Evolutionary conservation across 768 basidiomycete species (phyloP), one percentile per base, ranked within the genome.

Genomic region (Fibroporia radiculosa): DNA sequence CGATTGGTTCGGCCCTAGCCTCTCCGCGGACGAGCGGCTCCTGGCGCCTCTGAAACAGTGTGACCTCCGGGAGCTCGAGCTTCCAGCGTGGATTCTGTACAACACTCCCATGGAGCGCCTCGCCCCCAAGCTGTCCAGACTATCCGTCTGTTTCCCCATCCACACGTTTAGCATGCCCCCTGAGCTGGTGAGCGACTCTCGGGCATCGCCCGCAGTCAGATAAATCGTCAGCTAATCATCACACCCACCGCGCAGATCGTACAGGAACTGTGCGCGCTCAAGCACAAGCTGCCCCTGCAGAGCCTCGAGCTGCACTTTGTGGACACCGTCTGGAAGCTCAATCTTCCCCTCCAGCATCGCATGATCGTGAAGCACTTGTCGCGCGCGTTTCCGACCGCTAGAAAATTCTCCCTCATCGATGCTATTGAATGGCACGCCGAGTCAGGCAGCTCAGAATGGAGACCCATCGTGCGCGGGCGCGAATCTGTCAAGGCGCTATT

Each of bases 401-500:
- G 6, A 3, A 25, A 24, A 3, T 25, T 45, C 35, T 14, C 36
- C 20, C 24, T 45, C 34, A 25, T 12, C 36, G 44, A 45, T 3
- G 23, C n/a, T 13, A 20, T 45, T 29, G 35, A 45, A 4, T 45
- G 44, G 44, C 24, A 45, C 6, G 40, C 26, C 11, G 36, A 39
- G 14, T 6, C 29, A 6, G n/a, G 14, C 6, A 26, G 42, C 32
- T 34, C 31, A 24, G 29, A 20, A 25, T 45, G 44, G 44, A 26
- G 13, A n/a, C 44, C 44, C 4, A 26, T 45, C 12, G 19, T 45
- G 7, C 44, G 8, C 23, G 36, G 14, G 36, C 44, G 44, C 25
- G 44, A 45, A 28, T 36, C 16, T 28, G n/a, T 45, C 18, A 37
- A 33, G 36, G 27, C 31, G 32, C 43, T 44, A 8, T 20, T 45